A percentile compares a stretch with the other conserved stretches of the same genome.
phyloP scores from a whole-genome alignment of 129 eudicot species.

The Escallonia rubra region DNA sequence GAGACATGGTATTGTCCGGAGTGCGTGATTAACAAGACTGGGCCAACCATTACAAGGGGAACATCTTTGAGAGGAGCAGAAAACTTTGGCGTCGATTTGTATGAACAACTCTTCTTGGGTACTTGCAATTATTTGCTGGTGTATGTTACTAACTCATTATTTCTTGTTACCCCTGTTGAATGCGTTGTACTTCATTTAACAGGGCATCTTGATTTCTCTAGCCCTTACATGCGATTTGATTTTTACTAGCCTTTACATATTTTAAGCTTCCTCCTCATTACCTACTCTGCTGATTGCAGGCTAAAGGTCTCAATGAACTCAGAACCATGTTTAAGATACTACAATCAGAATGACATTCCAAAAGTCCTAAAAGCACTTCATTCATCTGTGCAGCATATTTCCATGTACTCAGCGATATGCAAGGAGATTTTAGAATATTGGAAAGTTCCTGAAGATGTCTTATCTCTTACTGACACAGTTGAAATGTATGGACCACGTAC shows the following conservation, averaged over 20 bases:
- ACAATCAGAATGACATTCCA: constrained; percentile 51
- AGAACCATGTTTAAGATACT: constrained; percentile 50
- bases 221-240: neutral
- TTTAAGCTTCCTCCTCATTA: constrained; percentile 6
- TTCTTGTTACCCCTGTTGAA: neutral
- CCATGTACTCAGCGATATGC: constrained; percentile 60
- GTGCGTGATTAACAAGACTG: constrained; percentile 52
- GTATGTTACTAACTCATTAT: constrained; percentile 44
- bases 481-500: constrained; percentile 3
- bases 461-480: constrained; percentile 16
- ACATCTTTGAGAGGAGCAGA: constrained; percentile 73
- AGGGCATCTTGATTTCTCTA: neutral
- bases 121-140: constrained; percentile 80
- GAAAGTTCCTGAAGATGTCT: constrained; percentile 53
- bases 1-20: constrained; percentile 96
- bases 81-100: constrained; percentile 70
- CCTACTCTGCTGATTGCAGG: constrained; percentile 43
- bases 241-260: constrained; percentile 9
- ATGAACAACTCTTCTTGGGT: constrained; percentile 80
- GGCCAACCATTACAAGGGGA: constrained; percentile 50
- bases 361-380: constrained; percentile 50
- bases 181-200: too few species aligned
- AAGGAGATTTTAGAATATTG: constrained; percentile 64
- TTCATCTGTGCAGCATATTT: constrained; percentile 37
- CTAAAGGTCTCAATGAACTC: constrained; percentile 45